These are phyloP conservation scores for Fusarium sp. DNA, from an alignment of 2,329 filamentous ascomycete genomes.

Conservation along the genomic window DNA sequence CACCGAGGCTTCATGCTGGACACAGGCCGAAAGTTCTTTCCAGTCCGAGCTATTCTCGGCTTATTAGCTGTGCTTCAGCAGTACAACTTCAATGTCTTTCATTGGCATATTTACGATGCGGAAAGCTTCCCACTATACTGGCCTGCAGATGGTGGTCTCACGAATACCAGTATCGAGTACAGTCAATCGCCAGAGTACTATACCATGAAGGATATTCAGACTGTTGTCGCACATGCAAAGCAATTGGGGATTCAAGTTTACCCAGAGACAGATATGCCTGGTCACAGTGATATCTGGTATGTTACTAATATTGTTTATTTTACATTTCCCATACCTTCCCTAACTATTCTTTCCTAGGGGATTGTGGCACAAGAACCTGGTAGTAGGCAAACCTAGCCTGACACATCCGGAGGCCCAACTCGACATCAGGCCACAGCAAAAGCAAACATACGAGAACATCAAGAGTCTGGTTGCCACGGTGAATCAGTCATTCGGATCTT, in stretches of 20 bases:
- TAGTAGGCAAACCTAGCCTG: slow-evolving; percentile 10
- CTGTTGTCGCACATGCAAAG: neutral
- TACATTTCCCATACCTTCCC: no score
- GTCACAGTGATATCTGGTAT: slow-evolving; percentile 21
- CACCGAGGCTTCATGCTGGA: slow-evolving; percentile 26
- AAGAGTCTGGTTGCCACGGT: neutral
- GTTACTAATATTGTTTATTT: rapidly evolving
- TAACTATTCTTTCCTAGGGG: neutral
- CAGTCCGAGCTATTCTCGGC: slow-evolving; percentile 8
- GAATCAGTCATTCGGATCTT: neutral
- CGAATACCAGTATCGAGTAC: slow-evolving; percentile 9
- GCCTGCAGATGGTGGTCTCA: neutral
- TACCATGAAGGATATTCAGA: neutral
- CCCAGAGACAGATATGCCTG: slow-evolving; percentile 25
- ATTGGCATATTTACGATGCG: slow-evolving; percentile 29
- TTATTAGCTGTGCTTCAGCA: slow-evolving; percentile 8
- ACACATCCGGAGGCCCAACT: slow-evolving; percentile 1
- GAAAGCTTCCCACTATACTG: slow-evolving; percentile 18
- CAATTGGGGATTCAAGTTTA: slow-evolving; percentile 6
- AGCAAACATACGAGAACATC: slow-evolving; percentile 1
- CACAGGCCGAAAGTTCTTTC: slow-evolving; percentile 23
- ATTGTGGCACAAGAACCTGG: slow-evolving; percentile 11
- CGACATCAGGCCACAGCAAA: slow-evolving; percentile 1
- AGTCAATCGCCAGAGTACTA: slow-evolving; percentile 3
- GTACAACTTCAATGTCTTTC: slow-evolving; percentile 28